A percentile compares a stretch with the other conserved stretches of the same genome.
phyloP scores from a whole-genome alignment of 768 basidiomycete genomes.

The Sarcodon sp. region DNA sequence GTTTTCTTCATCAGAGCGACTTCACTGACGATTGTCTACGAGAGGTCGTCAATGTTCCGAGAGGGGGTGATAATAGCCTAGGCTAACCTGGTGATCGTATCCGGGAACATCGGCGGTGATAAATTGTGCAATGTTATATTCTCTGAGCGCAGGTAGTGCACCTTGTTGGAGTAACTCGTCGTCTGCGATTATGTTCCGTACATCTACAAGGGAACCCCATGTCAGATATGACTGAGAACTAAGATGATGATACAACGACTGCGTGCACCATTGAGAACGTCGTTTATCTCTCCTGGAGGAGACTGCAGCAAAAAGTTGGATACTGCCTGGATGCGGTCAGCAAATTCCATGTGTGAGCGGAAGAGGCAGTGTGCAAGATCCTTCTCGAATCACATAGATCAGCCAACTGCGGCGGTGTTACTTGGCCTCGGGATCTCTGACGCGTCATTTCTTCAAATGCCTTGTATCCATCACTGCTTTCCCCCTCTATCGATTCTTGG shows the following conservation, averaged over 20 bases:
- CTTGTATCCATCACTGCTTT: too few species aligned
- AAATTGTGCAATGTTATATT: slow-evolving; percentile 86
- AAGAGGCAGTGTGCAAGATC: not conserved
- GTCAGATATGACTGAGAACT: not conserved
- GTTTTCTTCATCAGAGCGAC: slow-evolving; percentile 33
- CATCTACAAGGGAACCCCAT: slow-evolving; percentile 36
- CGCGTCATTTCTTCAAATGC: too few species aligned
- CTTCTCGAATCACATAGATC: too few species aligned
- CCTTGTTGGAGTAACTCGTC: slow-evolving; percentile 74
- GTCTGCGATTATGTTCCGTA: slow-evolving; percentile 80
- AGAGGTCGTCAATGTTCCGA: slow-evolving; percentile 2
- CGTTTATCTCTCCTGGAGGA: slow-evolving; percentile 94
- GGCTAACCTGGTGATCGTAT: slow-evolving; percentile 56
- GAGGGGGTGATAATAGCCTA: not conserved
- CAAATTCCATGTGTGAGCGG: slow-evolving; percentile 33
- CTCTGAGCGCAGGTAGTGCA: slow-evolving; percentile 61
- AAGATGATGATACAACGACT: slow-evolving; percentile 6
- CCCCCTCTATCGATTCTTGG: not conserved
- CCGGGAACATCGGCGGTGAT: slow-evolving; percentile 78
- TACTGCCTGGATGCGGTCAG: slow-evolving; percentile 58
- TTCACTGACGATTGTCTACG: slow-evolving; percentile 73
- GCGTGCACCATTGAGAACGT: slow-evolving; percentile 72
- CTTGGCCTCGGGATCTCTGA: too few species aligned
- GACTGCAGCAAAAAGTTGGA: slow-evolving; percentile 77
- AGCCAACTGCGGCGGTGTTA: too few species aligned